Evolutionary conservation across 148 eudicot genomes (phyloP), one percentile per base, ranked within the genome.

Genomic region (Nepenthes gracilis): DNA sequence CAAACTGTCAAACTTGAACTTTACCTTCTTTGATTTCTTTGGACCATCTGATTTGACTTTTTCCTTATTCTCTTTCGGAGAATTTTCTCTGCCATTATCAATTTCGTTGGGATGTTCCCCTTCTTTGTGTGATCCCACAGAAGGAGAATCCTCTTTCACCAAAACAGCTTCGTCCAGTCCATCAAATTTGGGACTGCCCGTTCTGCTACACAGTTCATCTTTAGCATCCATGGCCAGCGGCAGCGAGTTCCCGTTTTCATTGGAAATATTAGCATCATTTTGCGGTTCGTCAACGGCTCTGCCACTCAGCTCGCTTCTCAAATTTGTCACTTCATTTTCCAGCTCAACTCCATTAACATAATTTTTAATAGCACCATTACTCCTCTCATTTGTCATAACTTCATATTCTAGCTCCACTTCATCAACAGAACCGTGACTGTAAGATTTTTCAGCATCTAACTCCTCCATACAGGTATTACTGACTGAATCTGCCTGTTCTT

Each of bases 11-110:
- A 53, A 51, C n/a, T 35, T 45, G 47, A 73, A 62, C 13, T 47
- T 56, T 68, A 90, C 97, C 97, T 77, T 84, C 43, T 61, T 76
- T 56, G 73, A 35, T 67, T 59, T 77, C 62, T 65, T 70, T 33
- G 64, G 37, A 40, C 62, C 59, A 51, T 47, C 65, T 64, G 56
- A 57, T 70, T 75, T 74, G 33, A 64, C 55, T 10, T 62, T 74
- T 43, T 61, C 74, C 58, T 57, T 58, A 51, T 71, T 71, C 48
- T 65, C 57, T 64, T 43, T 66, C 54, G 48, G 33, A 2, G 47
- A 6, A 14, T 59, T 67, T 53, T 57, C 57, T 2, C 40, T 8
- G 14, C 36, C 4, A 35, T 11, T 35, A 33, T 32, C 8, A 4
- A 55, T 35, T 8, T 35, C 33, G 36, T 35, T 55, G 36, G 13